phyloP scores from a whole-genome alignment of 1,139 yeast genomes.

The Sugiyamaella neomexicana region DNA sequence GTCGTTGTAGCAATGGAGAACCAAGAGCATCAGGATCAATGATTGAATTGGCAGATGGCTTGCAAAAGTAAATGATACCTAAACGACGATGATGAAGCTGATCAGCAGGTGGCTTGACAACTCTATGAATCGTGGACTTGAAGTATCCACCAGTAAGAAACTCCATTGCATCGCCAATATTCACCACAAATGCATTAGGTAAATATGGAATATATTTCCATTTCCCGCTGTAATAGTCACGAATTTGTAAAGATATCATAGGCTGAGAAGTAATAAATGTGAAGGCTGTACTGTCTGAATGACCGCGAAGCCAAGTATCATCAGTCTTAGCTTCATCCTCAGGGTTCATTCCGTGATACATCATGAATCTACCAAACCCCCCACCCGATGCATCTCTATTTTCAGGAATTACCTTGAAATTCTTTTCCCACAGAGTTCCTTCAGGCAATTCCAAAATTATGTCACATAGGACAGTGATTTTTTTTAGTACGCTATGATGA shows the following conservation, averaged over 20 bases:
- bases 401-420: slow-evolving; percentile 39
- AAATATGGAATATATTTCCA: slow-evolving; percentile 53
- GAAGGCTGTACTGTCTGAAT: slow-evolving; percentile 51
- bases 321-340: slow-evolving; percentile 37
- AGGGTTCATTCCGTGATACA: slow-evolving; percentile 43
- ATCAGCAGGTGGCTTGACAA: slow-evolving; percentile 49
- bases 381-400: slow-evolving; percentile 41
- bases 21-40: slow-evolving; percentile 47
- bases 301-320: slow-evolving; percentile 52
- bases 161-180: slow-evolving; percentile 52
- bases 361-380: slow-evolving; percentile 48
- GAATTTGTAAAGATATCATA: slow-evolving; percentile 49
- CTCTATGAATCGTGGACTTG: slow-evolving; percentile 51
- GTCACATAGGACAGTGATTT: slow-evolving; percentile 45
- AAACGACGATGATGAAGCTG: slow-evolving; percentile 45
- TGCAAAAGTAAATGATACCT: slow-evolving; percentile 49
- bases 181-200: slow-evolving; percentile 50
- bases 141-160: slow-evolving; percentile 53
- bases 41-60: slow-evolving; percentile 40
- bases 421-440: slow-evolving; percentile 43
- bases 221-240: slow-evolving; percentile 48
- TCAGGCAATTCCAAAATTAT: slow-evolving; percentile 47
- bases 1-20: slow-evolving; percentile 43
- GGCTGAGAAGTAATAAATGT: slow-evolving; percentile 54
- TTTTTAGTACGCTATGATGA: slow-evolving; percentile 43